Conservation (phyloP, 331 rosid species). For the Erythrophleum ivorense region DNA sequence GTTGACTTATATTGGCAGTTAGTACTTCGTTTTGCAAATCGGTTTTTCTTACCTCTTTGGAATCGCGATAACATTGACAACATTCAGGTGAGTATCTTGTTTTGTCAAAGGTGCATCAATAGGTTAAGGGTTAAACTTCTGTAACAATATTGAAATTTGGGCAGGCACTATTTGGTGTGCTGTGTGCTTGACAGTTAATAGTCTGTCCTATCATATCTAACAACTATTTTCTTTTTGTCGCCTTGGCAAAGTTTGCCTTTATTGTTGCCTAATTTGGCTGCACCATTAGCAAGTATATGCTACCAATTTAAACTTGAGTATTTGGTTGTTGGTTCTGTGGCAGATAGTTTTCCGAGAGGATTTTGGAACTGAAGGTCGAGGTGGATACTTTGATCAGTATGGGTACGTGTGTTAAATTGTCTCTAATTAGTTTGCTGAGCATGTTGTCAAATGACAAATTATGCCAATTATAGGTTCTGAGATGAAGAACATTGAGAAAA, state of each 20-base stretch:
- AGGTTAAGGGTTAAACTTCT: conserved; percentile 22
- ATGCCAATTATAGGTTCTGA: conserved; percentile 25
- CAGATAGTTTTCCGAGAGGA: conserved; percentile 98
- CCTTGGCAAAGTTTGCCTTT: neutral
- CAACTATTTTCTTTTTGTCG: neutral
- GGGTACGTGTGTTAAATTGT: conserved; percentile 62
- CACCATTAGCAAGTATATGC: conserved; percentile 33
- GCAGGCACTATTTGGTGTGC: conserved; percentile 22
- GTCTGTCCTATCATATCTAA: conserved; percentile 25
- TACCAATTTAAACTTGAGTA: conserved; percentile 24
- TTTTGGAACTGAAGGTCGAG: conserved; percentile 99
- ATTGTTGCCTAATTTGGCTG: conserved; percentile 18
- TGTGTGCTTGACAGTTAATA: conserved; percentile 23
- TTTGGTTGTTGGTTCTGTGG: conserved; percentile 39
- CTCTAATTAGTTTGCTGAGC: conserved; percentile 10
- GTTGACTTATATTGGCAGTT: conserved; percentile 61
- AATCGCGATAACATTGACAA: conserved; percentile 94
- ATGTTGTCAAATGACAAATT: conserved; percentile 20
- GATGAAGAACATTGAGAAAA: conserved; percentile 29
- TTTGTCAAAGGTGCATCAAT: conserved; percentile 12
- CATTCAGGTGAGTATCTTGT: conserved; percentile 74
- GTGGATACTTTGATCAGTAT: conserved; percentile 96
- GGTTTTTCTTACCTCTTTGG: conserved; percentile 94
- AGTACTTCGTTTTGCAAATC: conserved; percentile 98
- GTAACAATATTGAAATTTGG: conserved; percentile 23